Percentiles rank a stretch among this genome's conserved stretches.
These are phyloP conservation scores for Lepiota brunneoincarnata DNA, from an alignment of 768 basidiomycete species.

Conservation along the genomic window DNA sequence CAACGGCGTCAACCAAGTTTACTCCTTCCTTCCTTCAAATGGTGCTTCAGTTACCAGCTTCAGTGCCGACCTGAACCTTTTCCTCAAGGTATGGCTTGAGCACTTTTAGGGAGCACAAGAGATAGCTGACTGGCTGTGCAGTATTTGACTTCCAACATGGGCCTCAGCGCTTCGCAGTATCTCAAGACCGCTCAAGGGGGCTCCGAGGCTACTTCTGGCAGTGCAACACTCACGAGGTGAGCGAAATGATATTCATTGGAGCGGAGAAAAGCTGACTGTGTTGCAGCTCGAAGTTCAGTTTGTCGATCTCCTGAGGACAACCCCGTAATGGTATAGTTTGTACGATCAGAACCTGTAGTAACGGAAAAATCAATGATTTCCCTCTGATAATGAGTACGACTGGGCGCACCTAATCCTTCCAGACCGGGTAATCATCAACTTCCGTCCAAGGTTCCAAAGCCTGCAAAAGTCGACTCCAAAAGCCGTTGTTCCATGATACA, in stretches of 20 bases:
- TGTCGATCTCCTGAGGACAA: not conserved
- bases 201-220: constrained; percentile 60
- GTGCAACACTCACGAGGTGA: constrained; percentile 51
- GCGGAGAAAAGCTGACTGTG: not conserved
- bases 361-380: no score
- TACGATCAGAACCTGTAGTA: no score
- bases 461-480: not conserved
- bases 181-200: constrained; percentile 60
- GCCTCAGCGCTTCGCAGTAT: constrained; percentile 50
- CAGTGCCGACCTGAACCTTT: constrained; percentile 49
- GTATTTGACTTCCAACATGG: constrained; percentile 48
- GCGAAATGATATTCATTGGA: constrained; percentile 18
- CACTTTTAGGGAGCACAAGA: not conserved
- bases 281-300: constrained; percentile 5
- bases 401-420: not conserved
- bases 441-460: not conserved
- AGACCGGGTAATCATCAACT: not conserved
- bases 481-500: not conserved
- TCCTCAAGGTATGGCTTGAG: constrained; percentile 41
- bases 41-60: constrained; percentile 42
- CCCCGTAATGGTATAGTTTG: no score
- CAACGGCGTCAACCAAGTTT: constrained; percentile 53
- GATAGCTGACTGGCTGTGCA: constrained; percentile 18
- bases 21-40: constrained; percentile 41
- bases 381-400: not conserved